A percentile compares a stretch with the other conserved stretches of the same genome.
These are phyloP conservation scores for Cladorrhinum samala DNA, from an alignment of 495 filamentous ascomycete species.

Conservation along the genomic window DNA sequence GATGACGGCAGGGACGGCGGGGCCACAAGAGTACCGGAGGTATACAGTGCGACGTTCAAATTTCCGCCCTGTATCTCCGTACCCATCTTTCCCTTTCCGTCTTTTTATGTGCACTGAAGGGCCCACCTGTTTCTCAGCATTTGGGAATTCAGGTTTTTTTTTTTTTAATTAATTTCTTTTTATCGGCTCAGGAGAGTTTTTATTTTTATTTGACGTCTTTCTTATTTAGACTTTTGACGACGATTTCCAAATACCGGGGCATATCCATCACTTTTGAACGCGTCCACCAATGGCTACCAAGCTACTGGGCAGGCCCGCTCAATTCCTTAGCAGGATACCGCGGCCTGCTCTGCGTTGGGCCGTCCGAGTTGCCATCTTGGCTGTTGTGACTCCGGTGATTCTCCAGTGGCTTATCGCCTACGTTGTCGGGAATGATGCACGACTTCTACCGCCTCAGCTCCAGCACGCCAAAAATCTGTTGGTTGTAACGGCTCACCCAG, in stretches of 20 bases:
- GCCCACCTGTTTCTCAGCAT: no score
- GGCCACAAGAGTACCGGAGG: no score
- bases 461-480: conserved; percentile 31
- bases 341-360: conserved; percentile 27
- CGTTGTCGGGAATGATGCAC: conserved; percentile 30
- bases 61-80: no score
- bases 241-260: background rate
- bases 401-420: conserved; percentile 37
- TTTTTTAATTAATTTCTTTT: no score
- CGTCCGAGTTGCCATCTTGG: conserved; percentile 17
- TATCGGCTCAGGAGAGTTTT: no score
- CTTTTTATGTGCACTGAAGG: no score
- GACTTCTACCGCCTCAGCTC: conserved; percentile 33
- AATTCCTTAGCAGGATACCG: conserved; percentile 15
- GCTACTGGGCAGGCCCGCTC: conserved; percentile 7
- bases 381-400: conserved; percentile 27
- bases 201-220: no score
- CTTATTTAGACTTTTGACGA: conserved; percentile 10
- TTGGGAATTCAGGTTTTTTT: no score
- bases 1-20: no score
- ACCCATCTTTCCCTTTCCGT: no score
- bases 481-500: conserved; percentile 38
- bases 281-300: background rate
- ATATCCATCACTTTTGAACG: background rate
- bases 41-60: no score